Evolutionary conservation across 768 basidiomycete genomes (phyloP), one percentile per base, ranked within the genome.

Genomic region (Trametes elegans): DNA sequence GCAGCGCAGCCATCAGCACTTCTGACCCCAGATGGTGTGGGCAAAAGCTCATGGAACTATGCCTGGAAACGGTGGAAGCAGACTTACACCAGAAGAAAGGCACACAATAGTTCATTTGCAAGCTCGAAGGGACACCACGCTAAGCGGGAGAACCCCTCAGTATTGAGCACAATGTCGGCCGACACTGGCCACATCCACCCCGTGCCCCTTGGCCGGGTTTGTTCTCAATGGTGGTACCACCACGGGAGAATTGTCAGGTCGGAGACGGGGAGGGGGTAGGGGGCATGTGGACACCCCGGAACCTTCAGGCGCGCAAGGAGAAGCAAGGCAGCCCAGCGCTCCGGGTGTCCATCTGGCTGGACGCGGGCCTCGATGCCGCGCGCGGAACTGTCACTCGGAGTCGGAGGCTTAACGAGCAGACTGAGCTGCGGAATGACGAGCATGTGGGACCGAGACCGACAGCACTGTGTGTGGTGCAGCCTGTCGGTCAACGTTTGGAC

Each of bases 61-160:
- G 26, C 38, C 51, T 53, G 10, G 51, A 53, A 53, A 23, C 51
- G 51, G 42, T 36, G 42, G 42, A 53, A 53, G 51, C 32, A 44
- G 16, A 34, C 35, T 14, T 19, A 19, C 9, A 19, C 34, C n/a
- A 34, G 42, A 27, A 28, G 41, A 35, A 26, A 36, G 32, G 51
- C n/a, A 44, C 51, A 34, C 32, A 42, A 45, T 8, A 21, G 9
- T 24, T 44, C 32, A 44, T 44, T 28, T 21, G 41, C 32, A 19
- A 14, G 39, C n/a, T n/a, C 6, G 23, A 18, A 28, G 9, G 24
- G 34, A 7, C 42, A 10, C 18, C 40, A 51, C 24, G 24, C 10
- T 13, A 28, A 13, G 13, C 21, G 28, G 39, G n/a, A n/a, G 29
- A 14, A 18, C 21, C 21, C 10, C 9, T 21, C 6, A 19, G 32